A percentile compares a stretch with the other conserved stretches of the same genome.
Evolutionary conservation across 179 eudicot species (phyloP).

Genomic region (Beta lomatogona): DNA sequence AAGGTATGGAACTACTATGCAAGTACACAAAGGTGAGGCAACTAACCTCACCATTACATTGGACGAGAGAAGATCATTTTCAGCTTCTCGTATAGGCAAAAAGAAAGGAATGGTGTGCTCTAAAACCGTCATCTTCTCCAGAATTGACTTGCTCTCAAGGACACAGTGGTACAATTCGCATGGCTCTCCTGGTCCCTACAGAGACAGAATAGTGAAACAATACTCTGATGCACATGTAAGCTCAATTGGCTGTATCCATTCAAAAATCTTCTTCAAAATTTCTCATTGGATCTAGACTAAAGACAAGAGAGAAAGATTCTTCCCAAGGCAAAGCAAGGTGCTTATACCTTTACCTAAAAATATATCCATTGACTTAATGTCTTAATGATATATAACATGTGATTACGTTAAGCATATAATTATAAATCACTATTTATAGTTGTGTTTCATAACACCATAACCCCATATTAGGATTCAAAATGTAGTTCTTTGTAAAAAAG

Average conservation of each 20-base stretch:
- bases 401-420: no score
- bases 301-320: background rate
- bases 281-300: background rate
- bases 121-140: conserved; percentile 97
- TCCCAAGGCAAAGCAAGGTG: conserved; percentile 7
- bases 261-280: background rate
- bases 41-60: conserved; percentile 93
- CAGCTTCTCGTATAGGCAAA: conserved; percentile 91
- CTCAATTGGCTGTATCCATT: background rate
- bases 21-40: conserved; percentile 27
- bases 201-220: conserved; percentile 8
- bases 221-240: conserved; percentile 5
- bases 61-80: conserved; percentile 87
- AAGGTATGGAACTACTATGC: conserved; percentile 7
- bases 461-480: no score
- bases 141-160: conserved; percentile 96
- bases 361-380: conserved; percentile 5
- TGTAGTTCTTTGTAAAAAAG: no score
- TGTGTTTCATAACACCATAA: background rate
- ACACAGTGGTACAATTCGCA: conserved; percentile 90
- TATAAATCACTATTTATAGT: background rate
- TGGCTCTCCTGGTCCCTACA: conserved; percentile 72
- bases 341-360: background rate
- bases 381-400: background rate
- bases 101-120: conserved; percentile 98